Conservation (phyloP, 306 rosid genomes). For the Pyrus bretschneideri region DNA sequence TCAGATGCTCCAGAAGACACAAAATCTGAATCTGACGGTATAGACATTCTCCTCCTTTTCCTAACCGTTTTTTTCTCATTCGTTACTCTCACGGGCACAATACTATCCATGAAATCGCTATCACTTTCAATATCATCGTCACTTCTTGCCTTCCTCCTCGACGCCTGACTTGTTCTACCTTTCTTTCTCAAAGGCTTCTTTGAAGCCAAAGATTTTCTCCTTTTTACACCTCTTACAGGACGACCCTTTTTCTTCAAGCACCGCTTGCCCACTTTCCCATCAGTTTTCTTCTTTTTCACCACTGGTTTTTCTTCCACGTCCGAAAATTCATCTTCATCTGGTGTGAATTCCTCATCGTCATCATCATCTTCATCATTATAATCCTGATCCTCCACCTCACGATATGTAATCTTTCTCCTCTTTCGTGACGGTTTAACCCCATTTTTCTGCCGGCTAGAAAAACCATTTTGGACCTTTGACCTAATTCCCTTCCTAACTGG, state of each 20-base stretch:
- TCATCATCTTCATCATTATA: slow-evolving; percentile 34
- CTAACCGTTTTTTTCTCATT: slow-evolving; percentile 26
- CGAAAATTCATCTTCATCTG: slow-evolving; percentile 65
- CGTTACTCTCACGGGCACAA: slow-evolving; percentile 21
- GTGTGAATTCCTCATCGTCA: slow-evolving; percentile 68
- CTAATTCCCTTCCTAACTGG: slow-evolving; percentile 4
- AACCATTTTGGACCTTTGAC: slow-evolving; percentile 6
- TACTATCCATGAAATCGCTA: slow-evolving; percentile 36
- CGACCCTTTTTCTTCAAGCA: slow-evolving; percentile 35
- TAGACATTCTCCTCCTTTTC: slow-evolving; percentile 34
- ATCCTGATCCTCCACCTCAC: slow-evolving; percentile 28
- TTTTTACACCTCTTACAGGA: slow-evolving; percentile 34
- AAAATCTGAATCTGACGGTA: slow-evolving; percentile 45
- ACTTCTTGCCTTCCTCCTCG: slow-evolving; percentile 29
- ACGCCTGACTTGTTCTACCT: slow-evolving; percentile 38
- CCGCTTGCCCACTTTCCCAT: slow-evolving; percentile 35
- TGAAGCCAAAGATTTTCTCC: slow-evolving; percentile 39
- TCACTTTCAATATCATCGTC: slow-evolving; percentile 35
- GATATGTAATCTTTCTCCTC: slow-evolving; percentile 7
- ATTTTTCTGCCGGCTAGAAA: slow-evolving; percentile 9
- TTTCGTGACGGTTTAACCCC: slow-evolving; percentile 8
- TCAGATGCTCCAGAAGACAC: slow-evolving; percentile 55
- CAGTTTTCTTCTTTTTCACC: slow-evolving; percentile 42
- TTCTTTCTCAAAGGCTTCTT: slow-evolving; percentile 59
- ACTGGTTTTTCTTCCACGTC: slow-evolving; percentile 50